phyloP scores from a whole-genome alignment of 164 flowering plant genomes.

The Houttuynia cordata region DNA sequence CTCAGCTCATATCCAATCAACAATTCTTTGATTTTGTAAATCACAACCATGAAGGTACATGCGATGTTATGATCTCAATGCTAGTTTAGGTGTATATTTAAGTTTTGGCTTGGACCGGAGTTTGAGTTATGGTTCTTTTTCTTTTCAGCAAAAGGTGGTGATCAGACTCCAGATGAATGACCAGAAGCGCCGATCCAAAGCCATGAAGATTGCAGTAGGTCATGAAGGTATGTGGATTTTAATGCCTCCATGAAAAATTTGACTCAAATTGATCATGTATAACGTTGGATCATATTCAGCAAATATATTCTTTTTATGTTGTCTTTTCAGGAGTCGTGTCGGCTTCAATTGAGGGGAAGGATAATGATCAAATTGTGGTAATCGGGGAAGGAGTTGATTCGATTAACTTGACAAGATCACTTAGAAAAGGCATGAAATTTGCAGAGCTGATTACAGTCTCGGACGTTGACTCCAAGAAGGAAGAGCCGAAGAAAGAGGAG shows the following conservation, averaged over 20 bases:
- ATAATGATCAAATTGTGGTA: neutral
- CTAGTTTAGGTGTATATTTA: too few relatives aligned
- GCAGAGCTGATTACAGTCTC: neutral
- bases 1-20: too few relatives aligned
- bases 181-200: neutral
- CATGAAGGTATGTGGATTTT: neutral
- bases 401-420: neutral
- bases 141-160: neutral
- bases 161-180: neutral
- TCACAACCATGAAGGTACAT: neutral
- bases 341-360: neutral
- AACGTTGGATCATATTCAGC: neutral
- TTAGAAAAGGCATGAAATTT: neutral
- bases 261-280: neutral
- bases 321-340: neutral
- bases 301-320: neutral
- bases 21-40: neutral
- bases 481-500: neutral
- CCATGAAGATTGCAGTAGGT: neutral
- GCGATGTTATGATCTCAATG: too few relatives aligned
- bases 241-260: neutral
- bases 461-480: too few relatives aligned
- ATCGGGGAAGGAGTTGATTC: neutral
- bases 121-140: too few relatives aligned
- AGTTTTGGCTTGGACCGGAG: too few relatives aligned